Evolutionary conservation across 2,329 filamentous ascomycete genomes (phyloP).

Genomic region (Macrophomina phaseolina): DNA sequence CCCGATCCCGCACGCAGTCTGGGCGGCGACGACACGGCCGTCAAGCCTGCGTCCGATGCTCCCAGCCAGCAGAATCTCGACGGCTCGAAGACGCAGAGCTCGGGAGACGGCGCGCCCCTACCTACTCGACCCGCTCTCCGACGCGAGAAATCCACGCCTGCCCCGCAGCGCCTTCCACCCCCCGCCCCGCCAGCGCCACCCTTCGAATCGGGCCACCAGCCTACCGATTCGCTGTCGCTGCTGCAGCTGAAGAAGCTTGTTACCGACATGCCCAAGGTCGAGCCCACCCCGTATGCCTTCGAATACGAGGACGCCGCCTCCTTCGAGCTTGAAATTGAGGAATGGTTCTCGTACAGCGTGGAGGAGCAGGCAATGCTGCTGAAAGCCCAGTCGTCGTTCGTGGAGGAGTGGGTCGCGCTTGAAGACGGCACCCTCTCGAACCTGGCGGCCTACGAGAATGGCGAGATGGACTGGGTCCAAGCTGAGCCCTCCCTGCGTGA

Average conservation of each 20-base stretch:
- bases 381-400: slow-evolving; percentile 76
- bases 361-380: slow-evolving; percentile 82
- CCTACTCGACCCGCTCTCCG: slow-evolving; percentile 46
- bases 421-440: slow-evolving; percentile 54
- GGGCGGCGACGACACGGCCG: slow-evolving; percentile 33
- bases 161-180: slow-evolving; percentile 52
- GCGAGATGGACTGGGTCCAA: slow-evolving; percentile 68
- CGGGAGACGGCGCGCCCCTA: slow-evolving; percentile 34
- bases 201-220: slow-evolving; percentile 37
- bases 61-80: slow-evolving; percentile 40
- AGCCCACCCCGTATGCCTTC: slow-evolving; percentile 75
- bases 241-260: slow-evolving; percentile 54
- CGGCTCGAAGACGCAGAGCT: slow-evolving; percentile 23
- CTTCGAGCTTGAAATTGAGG: slow-evolving; percentile 88
- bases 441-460: slow-evolving; percentile 46
- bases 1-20: slow-evolving; percentile 40
- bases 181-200: slow-evolving; percentile 45
- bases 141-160: slow-evolving; percentile 47
- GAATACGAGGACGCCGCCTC: slow-evolving; percentile 58
- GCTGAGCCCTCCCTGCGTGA: slow-evolving; percentile 62
- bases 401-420: slow-evolving; percentile 68
- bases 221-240: slow-evolving; percentile 54
- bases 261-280: slow-evolving; percentile 49
- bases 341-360: slow-evolving; percentile 95
- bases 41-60: slow-evolving; percentile 44